Evolutionary conservation across 108 stramenopile genomes (phyloP).

Genomic region (Fragilaria crotonensis): DNA sequence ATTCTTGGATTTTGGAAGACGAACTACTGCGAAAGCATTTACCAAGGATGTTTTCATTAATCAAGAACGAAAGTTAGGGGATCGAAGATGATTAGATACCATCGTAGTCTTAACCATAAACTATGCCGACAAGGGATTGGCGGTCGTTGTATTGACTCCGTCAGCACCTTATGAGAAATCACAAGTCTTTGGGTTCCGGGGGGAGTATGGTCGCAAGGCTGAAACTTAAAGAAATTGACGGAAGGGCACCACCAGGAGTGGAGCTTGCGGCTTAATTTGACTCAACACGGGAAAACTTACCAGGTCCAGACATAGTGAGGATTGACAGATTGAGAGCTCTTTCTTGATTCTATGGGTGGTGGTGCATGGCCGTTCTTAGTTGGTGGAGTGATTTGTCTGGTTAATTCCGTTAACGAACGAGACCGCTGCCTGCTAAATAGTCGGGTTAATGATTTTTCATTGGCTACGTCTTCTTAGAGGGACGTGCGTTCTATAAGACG

Average conservation of each 20-base stretch:
- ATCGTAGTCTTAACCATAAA: conserved; percentile 99
- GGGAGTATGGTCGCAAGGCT: conserved; percentile 48
- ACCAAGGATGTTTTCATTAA: conserved; percentile 99
- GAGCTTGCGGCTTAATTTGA: no score
- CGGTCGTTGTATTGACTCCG: conserved; percentile 76
- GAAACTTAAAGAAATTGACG: conserved; percentile 64
- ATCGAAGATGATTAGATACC: conserved; percentile 99
- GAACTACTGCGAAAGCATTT: conserved; percentile 99
- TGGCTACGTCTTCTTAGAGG: conserved; percentile 90
- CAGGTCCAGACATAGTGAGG: conserved; percentile 81
- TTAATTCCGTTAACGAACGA: conserved; percentile 99
- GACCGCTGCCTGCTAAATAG: conserved; percentile 98
- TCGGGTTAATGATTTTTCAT: conserved; percentile 60
- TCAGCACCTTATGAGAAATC: conserved; percentile 96
- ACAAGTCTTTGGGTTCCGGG: conserved; percentile 87
- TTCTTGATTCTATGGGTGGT: no score
- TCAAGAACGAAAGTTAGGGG: conserved; percentile 99
- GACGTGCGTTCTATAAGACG: conserved; percentile 87
- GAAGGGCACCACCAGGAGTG: conserved; percentile 78
- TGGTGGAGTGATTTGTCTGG: conserved; percentile 99
- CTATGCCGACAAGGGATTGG: conserved; percentile 98
- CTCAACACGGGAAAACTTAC: conserved; percentile 78
- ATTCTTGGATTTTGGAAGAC: conserved; percentile 98
- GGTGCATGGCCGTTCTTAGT: no score
- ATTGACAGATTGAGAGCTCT: no score